Evolutionary conservation across 495 filamentous ascomycete species (phyloP).

Genomic region (Podospora fimiseda): DNA sequence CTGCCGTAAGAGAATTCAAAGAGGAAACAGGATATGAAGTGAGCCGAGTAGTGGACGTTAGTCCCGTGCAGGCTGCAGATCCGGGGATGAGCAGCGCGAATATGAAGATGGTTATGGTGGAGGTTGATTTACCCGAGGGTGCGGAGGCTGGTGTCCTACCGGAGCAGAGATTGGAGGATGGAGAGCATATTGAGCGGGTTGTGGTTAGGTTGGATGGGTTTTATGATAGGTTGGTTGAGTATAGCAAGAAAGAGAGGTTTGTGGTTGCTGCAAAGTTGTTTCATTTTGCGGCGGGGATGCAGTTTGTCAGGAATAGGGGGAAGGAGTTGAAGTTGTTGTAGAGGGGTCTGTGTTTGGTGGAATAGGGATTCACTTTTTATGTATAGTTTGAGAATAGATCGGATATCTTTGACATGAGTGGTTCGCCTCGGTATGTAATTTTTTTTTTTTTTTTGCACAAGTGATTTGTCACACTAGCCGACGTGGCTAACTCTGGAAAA

Average conservation of each 20-base stretch:
- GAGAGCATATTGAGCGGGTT: slow-evolving; percentile 78
- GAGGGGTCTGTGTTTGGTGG: no score
- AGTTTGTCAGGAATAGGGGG: slow-evolving; percentile 28
- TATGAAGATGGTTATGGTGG: slow-evolving; percentile 72
- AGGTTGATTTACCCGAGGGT: slow-evolving; percentile 56
- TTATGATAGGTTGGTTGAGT: slow-evolving; percentile 43
- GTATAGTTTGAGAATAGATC: neutral
- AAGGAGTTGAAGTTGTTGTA: neutral
- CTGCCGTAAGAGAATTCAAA: slow-evolving; percentile 75
- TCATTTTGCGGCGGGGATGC: slow-evolving; percentile 40
- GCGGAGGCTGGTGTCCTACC: slow-evolving; percentile 45
- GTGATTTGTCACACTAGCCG: no score
- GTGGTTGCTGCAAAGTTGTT: slow-evolving; percentile 39
- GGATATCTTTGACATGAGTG: no score
- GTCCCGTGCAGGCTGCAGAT: slow-evolving; percentile 36
- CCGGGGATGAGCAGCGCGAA: slow-evolving; percentile 79
- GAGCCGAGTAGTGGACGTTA: slow-evolving; percentile 25
- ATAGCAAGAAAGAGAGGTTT: slow-evolving; percentile 29
- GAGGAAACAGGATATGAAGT: slow-evolving; percentile 80
- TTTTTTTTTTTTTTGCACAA: no score
- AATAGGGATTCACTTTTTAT: no score
- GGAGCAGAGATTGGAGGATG: slow-evolving; percentile 68
- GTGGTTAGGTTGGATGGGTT: slow-evolving; percentile 58
- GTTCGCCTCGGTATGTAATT: no score
- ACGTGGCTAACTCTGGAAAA: no score